Percentiles rank a stretch among this genome's conserved stretches.
Conservation (phyloP, 2,329 filamentous ascomycete species). For the Stagonosporopsis cucurbitacearum region DNA sequence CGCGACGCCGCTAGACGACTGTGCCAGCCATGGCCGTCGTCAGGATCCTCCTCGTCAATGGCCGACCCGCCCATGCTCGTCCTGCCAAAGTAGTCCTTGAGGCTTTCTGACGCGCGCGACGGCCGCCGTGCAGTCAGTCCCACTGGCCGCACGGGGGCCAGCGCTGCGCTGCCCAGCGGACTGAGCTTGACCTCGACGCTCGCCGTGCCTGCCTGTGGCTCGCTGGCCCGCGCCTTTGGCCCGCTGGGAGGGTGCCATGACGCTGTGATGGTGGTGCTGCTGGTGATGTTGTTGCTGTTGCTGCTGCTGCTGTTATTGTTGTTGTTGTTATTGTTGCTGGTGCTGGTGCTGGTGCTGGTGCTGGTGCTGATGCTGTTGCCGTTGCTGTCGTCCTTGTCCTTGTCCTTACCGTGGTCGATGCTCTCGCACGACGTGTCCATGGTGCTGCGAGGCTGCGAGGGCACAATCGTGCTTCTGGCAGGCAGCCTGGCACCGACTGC, state of each 20-base stretch:
- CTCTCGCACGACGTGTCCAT: no score
- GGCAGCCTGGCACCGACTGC: no score
- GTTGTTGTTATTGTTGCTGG: no score
- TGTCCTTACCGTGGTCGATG: no score
- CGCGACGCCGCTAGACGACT: slow-evolving; percentile 40
- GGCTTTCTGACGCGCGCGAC: slow-evolving; percentile 56
- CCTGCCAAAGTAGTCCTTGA: slow-evolving; percentile 33
- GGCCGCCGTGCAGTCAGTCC: slow-evolving; percentile 44
- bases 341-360: no score
- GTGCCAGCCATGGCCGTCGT: slow-evolving; percentile 52
- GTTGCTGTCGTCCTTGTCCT: no score
- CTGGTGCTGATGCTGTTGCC: no score
- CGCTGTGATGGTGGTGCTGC: slow-evolving; percentile 53
- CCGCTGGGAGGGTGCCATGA: slow-evolving; percentile 46
- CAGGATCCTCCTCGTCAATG: slow-evolving; percentile 54
- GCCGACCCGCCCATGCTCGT: slow-evolving; percentile 49
- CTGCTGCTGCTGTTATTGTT: no score
- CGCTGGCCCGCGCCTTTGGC: slow-evolving; percentile 65
- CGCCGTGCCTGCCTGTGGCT: slow-evolving; percentile 64
- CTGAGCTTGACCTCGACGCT: slow-evolving; percentile 71
- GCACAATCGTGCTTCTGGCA: no score
- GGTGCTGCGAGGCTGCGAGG: neutral
- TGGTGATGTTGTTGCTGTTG: no score
- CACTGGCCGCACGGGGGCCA: slow-evolving; percentile 49
- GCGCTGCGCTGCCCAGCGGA: slow-evolving; percentile 55